Conservation (phyloP, 192 early-diverging fungal genomes). For the Entomortierella lignicola region DNA sequence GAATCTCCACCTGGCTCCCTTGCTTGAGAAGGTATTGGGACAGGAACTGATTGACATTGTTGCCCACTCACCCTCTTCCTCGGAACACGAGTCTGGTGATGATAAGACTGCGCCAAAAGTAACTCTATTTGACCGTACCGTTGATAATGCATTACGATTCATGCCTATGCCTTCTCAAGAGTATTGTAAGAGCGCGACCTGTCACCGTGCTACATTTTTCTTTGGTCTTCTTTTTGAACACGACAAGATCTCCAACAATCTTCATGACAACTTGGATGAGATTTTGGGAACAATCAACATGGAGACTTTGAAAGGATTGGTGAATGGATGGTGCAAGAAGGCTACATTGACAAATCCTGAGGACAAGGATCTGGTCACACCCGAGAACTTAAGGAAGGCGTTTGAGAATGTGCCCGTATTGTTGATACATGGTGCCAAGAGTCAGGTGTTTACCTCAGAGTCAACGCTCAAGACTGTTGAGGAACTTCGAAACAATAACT, state of each 20-base stretch:
- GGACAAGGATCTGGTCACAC: constrained; percentile 38
- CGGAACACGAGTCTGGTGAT: constrained; percentile 1
- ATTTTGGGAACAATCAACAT: constrained; percentile 51
- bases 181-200: constrained; percentile 53
- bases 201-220: constrained; percentile 50
- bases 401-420: constrained; percentile 49
- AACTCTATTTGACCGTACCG: constrained; percentile 29
- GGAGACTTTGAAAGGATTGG: constrained; percentile 36
- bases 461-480: constrained; percentile 36
- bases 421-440: constrained; percentile 56
- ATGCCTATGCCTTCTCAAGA: constrained; percentile 45
- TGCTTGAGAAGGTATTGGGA: constrained; percentile 40
- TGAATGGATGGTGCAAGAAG: constrained; percentile 22
- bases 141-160: constrained; percentile 51
- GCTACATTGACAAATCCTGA: constrained; percentile 26
- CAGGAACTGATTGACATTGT: constrained; percentile 36
- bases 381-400: constrained; percentile 33
- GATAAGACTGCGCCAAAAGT: constrained; percentile 15
- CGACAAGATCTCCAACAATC: constrained; percentile 51
- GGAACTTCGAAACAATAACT: constrained; percentile 19
- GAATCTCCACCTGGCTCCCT: constrained; percentile 30
- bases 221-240: constrained; percentile 54
- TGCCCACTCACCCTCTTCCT: constrained; percentile 17
- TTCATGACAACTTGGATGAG: constrained; percentile 52
- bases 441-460: constrained; percentile 45